Conservation (phyloP, 345 rosid species). For the Noccaea caerulescens region DNA sequence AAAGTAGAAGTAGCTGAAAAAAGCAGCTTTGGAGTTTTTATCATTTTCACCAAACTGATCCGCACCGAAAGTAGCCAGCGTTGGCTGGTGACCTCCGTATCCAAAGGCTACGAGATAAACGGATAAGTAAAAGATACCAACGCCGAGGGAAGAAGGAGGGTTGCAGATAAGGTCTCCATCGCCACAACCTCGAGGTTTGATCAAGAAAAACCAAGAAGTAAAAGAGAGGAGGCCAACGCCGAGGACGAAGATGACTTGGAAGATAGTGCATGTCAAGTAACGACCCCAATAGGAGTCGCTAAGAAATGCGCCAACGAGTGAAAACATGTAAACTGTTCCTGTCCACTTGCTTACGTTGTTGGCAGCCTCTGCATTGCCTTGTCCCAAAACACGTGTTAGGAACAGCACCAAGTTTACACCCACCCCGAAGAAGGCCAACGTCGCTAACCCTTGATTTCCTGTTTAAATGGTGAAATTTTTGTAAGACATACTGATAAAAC, state of each 20-base stretch:
- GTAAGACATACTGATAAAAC: neutral
- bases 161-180: slow-evolving; percentile 51
- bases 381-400: slow-evolving; percentile 78
- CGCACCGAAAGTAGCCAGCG: slow-evolving; percentile 86
- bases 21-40: slow-evolving; percentile 53
- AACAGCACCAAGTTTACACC: slow-evolving; percentile 87
- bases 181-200: slow-evolving; percentile 75
- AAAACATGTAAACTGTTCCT: slow-evolving; percentile 87
- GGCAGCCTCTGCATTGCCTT: slow-evolving; percentile 79
- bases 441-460: slow-evolving; percentile 86
- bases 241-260: slow-evolving; percentile 39
- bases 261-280: slow-evolving; percentile 56
- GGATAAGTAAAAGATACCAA: slow-evolving; percentile 61
- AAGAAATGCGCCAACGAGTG: slow-evolving; percentile 86
- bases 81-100: slow-evolving; percentile 90
- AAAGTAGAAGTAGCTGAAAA: slow-evolving; percentile 79
- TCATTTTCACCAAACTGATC: slow-evolving; percentile 70
- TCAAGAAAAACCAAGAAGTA: slow-evolving; percentile 65
- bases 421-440: slow-evolving; percentile 92
- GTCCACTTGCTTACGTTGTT: slow-evolving; percentile 93
- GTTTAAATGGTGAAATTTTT: slow-evolving; percentile 11
- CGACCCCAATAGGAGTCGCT: slow-evolving; percentile 99
- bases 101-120: slow-evolving; percentile 83
- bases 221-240: slow-evolving; percentile 66
- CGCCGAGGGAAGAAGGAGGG: slow-evolving; percentile 50